Conservation (phyloP, 768 basidiomycete species). For the Boletus rubescentipes region DNA sequence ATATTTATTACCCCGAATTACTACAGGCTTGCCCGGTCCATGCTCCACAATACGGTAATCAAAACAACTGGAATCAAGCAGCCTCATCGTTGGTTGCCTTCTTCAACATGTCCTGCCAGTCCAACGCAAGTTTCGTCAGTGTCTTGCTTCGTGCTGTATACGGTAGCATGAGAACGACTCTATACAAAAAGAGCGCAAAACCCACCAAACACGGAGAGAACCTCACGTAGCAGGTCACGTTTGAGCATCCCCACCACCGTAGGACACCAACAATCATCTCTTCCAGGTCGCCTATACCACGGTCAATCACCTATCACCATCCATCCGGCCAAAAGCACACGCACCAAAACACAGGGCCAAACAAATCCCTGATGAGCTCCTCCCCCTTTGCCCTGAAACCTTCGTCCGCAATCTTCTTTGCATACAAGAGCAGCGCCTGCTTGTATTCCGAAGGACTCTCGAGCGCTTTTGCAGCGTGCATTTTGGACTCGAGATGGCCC, state of each 20-base stretch:
- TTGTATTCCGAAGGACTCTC: constrained; percentile 88
- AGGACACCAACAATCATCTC: constrained; percentile 64
- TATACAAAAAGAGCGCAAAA: constrained; percentile 3
- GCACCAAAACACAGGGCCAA: constrained; percentile 88
- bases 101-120: constrained; percentile 82
- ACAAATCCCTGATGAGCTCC: constrained; percentile 86
- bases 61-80: constrained; percentile 1
- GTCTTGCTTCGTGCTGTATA: constrained; percentile 69
- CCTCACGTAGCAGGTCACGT: constrained; percentile 81
- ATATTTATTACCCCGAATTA: too few species aligned
- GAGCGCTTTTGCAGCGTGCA: constrained; percentile 70
- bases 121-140: constrained; percentile 67
- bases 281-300: constrained; percentile 58
- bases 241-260: constrained; percentile 70
- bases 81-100: constrained; percentile 55
- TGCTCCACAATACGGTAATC: too few species aligned
- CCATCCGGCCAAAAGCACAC: constrained; percentile 30
- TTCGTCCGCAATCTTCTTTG: constrained; percentile 85
- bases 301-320: background rate
- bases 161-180: constrained; percentile 5
- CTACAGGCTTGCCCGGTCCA: too few species aligned
- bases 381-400: constrained; percentile 87
- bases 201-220: constrained; percentile 76
- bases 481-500: constrained; percentile 82
- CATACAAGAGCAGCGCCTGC: constrained; percentile 70